phyloP scores from a whole-genome alignment of 2,329 filamentous ascomycete genomes.

The Periconia digitata region DNA sequence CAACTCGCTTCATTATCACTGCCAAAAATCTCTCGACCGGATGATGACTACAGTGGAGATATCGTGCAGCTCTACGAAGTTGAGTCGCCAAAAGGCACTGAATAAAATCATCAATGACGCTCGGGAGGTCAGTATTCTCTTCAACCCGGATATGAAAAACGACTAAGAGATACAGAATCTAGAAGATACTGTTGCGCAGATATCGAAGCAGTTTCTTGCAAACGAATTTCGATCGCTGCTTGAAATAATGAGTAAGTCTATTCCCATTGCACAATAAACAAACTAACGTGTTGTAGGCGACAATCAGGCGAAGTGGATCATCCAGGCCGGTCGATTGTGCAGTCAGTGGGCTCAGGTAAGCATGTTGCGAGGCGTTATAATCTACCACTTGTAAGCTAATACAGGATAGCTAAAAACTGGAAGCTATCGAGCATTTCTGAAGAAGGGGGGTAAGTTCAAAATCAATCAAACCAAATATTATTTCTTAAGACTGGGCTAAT shows the following conservation, averaged over 20 bases:
- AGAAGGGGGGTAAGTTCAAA: neutral
- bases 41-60: conserved; percentile 20
- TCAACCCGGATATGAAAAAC: neutral
- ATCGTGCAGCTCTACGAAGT: conserved; percentile 15
- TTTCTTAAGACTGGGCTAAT: neutral
- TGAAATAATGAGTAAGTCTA: neutral
- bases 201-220: neutral
- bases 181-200: neutral
- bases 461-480: neutral
- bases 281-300: neutral
- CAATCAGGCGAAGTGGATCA: neutral
- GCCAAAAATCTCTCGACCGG: neutral
- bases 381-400: neutral
- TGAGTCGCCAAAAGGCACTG: conserved; percentile 17
- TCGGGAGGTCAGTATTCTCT: conserved; percentile 4
- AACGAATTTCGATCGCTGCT: neutral
- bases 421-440: neutral
- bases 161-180: neutral
- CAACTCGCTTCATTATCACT: neutral
- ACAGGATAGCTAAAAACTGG: neutral
- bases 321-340: neutral
- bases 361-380: too few species aligned
- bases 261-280: too few species aligned
- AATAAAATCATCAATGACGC: conserved; percentile 8
- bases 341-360: neutral